Base-by-base conservation (phyloP, 192 early-diverging fungal genomes). In the Gaertneriomyces semiglobifer region DNA sequence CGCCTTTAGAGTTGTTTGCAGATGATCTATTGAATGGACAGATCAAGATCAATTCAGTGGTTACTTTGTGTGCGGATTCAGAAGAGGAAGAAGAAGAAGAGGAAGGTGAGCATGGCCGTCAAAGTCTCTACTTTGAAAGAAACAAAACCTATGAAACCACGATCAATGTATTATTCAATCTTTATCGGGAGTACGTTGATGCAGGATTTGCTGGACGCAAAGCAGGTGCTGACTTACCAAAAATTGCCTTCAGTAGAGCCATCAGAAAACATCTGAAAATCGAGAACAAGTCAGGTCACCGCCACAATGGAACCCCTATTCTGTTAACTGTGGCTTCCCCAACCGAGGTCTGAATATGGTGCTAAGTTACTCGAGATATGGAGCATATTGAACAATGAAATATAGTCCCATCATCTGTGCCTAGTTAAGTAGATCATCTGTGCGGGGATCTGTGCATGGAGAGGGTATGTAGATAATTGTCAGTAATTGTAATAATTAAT, bases 1-100 rank as follows among this genome's bases (percentile, higher is more conserved):
- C 53, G 7, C 52, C 65, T 4, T 19, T 66, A 9, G 65, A 66
- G 16, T 39, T 58, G 5, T 66, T 66, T 66, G 56, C 53, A 9
- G 44, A 58, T n/a, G 55, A 66, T 7, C 7, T 66, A 19, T 50
- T 66, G 53, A 19, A 5, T 7, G 65, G 65, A 7, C 40, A 43
- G 4, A 39, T 66, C 16, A 47, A 9, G 19, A n/a, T n/a, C 19
- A 8, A 19, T 8, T 8, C 7, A 56, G 20, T 8, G 8, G 54
- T 8, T 20, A 56, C 20, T 14, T 56, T 20, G 54, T n/a, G n/a
- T n/a, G n/a, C n/a, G n/a, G n/a, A n/a, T n/a, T 48, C 9, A n/a
- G n/a, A 48, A n/a, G n/a, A n/a, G 47, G n/a, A 9, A 48, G 9
- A n/a, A n/a, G n/a, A n/a, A n/a, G n/a, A n/a, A n/a, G n/a, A n/a